phyloP scores from a whole-genome alignment of 2,329 filamentous ascomycete genomes.

The Balansia obtecta region DNA sequence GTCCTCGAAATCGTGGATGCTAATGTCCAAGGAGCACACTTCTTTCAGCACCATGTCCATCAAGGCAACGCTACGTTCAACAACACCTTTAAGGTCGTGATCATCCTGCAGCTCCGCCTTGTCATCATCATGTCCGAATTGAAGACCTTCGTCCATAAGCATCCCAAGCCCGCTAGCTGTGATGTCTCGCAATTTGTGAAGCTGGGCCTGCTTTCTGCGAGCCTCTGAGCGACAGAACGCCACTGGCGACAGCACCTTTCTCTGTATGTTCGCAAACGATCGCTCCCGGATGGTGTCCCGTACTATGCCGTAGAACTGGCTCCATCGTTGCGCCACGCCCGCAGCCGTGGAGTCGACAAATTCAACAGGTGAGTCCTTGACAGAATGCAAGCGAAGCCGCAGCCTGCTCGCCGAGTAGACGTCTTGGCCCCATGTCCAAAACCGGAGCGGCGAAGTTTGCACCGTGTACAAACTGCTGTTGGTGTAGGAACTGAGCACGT shows the following conservation, averaged over 20 bases:
- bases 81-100: conserved; percentile 52
- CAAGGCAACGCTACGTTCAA: conserved; percentile 68
- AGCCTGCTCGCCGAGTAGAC: conserved; percentile 51
- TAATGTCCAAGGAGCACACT: conserved; percentile 50
- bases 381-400: conserved; percentile 26
- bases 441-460: conserved; percentile 67
- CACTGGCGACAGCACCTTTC: conserved; percentile 64
- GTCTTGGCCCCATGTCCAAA: conserved; percentile 61
- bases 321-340: conserved; percentile 41
- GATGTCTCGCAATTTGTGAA: conserved; percentile 64
- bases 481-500: conserved; percentile 65
- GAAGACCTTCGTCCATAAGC: conserved; percentile 74
- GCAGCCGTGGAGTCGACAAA: conserved; percentile 23
- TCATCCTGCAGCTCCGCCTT: conserved; percentile 38
- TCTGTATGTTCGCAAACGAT: conserved; percentile 58
- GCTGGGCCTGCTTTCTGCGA: conserved; percentile 55
- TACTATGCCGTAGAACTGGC: conserved; percentile 69
- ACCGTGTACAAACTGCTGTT: conserved; percentile 74
- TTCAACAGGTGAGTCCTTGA: conserved; percentile 17
- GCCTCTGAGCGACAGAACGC: conserved; percentile 65
- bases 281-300: conserved; percentile 61
- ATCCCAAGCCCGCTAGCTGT: conserved; percentile 80
- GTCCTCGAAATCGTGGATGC: conserved; percentile 52
- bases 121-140: conserved; percentile 49
- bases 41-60: conserved; percentile 78